Conservation (phyloP, 2,329 filamentous ascomycete species). For the Parafenestella ontariensis region DNA sequence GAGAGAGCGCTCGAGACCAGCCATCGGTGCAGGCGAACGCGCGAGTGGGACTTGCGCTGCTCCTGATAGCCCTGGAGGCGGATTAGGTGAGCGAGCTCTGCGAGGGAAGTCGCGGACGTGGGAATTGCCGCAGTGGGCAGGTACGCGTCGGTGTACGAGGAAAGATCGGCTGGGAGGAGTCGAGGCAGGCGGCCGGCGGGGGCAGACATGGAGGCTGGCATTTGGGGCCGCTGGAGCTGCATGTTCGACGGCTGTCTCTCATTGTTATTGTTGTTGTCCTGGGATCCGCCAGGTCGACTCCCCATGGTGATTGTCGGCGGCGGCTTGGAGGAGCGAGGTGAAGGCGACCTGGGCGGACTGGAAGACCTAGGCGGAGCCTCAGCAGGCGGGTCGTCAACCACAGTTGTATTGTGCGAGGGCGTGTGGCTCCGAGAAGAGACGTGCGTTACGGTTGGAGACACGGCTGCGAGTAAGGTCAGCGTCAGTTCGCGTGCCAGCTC, state of each 20-base stretch:
- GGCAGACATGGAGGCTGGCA: conserved; percentile 55
- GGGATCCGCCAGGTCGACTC: conserved; percentile 44
- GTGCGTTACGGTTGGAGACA: conserved; percentile 60
- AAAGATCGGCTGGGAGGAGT: conserved; percentile 70
- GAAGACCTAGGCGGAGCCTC: conserved; percentile 62
- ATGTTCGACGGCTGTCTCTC: conserved; percentile 20
- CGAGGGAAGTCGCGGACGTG: conserved; percentile 71
- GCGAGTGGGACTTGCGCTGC: conserved; percentile 76
- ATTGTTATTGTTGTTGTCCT: conserved; percentile 28
- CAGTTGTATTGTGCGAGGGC: conserved; percentile 58
- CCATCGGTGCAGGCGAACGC: conserved; percentile 75
- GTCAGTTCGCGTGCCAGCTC: conserved; percentile 47
- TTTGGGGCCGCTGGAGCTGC: conserved; percentile 38
- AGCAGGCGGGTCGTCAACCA: conserved; percentile 58
- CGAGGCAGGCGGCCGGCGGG: conserved; percentile 56
- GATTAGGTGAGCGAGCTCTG: conserved; percentile 79
- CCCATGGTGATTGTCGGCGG: conserved; percentile 41
- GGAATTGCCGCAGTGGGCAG: conserved; percentile 62
- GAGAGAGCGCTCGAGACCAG: conserved; percentile 78
- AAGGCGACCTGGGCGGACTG: conserved; percentile 61
- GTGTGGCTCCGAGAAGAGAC: conserved; percentile 63
- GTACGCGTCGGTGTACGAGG: conserved; percentile 69
- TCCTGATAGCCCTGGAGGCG: conserved; percentile 81
- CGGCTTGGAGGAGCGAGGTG: conserved; percentile 36
- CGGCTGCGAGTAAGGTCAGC: conserved; percentile 53